phyloP scores from a whole-genome alignment of 371 early-diverging fungal genomes.

The Dichotomocladium elegans region DNA sequence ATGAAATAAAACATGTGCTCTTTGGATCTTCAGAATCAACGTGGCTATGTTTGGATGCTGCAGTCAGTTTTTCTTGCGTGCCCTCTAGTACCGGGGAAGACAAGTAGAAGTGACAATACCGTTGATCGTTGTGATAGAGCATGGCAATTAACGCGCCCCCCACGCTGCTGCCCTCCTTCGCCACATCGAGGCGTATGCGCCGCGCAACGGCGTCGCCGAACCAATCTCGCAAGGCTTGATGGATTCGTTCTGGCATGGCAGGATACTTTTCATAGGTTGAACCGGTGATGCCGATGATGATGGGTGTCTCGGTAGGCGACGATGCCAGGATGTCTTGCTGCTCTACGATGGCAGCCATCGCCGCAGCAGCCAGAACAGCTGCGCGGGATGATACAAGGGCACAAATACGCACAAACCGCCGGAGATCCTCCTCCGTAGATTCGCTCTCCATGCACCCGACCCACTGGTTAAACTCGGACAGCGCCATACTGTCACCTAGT shows the following conservation, averaged over 20 bases:
- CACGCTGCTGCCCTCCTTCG: constrained; percentile 41
- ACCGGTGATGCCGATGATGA: constrained; percentile 29
- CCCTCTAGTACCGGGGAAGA: no score
- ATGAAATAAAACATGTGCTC: no score
- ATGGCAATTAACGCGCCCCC: constrained; percentile 48
- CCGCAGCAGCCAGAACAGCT: constrained; percentile 20
- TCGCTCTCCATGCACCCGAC: no score
- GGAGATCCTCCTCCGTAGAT: not conserved
- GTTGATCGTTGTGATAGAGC: constrained; percentile 18
- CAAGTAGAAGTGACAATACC: not conserved
- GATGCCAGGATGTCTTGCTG: constrained; percentile 11
- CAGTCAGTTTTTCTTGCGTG: no score
- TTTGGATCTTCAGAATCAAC: no score
- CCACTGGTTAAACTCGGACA: no score
- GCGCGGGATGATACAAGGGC: constrained; percentile 22
- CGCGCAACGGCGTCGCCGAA: not conserved
- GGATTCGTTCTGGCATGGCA: constrained; percentile 30
- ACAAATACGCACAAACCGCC: constrained; percentile 23
- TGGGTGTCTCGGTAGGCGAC: constrained; percentile 2
- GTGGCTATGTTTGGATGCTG: no score
- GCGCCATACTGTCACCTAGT: no score
- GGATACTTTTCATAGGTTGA: constrained; percentile 39
- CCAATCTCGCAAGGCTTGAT: not conserved
- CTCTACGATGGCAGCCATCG: constrained; percentile 31
- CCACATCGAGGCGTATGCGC: constrained; percentile 22